Percentiles rank a stretch among this genome's conserved stretches.
These are phyloP conservation scores for Talaromyces islandicus DNA, from an alignment of 2,329 filamentous ascomycete species.

Conservation along the genomic window DNA sequence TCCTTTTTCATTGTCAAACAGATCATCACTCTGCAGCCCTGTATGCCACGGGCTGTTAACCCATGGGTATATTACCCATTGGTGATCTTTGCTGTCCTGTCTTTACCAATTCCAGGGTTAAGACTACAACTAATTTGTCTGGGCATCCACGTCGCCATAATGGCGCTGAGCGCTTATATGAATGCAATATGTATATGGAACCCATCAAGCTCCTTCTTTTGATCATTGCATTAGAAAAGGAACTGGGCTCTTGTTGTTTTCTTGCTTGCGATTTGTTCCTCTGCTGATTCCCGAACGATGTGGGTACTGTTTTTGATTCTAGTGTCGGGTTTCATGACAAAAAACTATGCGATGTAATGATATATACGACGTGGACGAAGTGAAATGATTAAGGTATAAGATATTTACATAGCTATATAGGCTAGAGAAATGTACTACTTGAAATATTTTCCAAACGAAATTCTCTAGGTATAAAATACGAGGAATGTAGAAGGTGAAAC, in stretches of 20 bases:
- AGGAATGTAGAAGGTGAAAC: slow-evolving; percentile 21
- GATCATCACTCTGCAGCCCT: slow-evolving; percentile 58
- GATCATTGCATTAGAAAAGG: not conserved
- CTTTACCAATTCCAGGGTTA: slow-evolving; percentile 41
- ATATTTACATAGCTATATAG: not conserved
- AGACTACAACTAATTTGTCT: slow-evolving; percentile 37
- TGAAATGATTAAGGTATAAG: not conserved
- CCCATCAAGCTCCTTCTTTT: not conserved
- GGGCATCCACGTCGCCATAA: slow-evolving; percentile 41
- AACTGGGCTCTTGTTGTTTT: not conserved
- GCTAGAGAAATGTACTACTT: not conserved
- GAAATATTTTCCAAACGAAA: not conserved
- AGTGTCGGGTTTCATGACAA: not conserved
- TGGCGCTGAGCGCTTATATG: slow-evolving; percentile 36
- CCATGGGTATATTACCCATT: slow-evolving; percentile 62
- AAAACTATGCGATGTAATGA: not conserved
- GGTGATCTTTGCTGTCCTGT: slow-evolving; percentile 61
- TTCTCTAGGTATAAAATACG: not conserved
- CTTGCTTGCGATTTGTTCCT: not conserved
- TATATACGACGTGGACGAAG: not conserved
- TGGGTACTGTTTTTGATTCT: not conserved
- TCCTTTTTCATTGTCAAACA: slow-evolving; percentile 65
- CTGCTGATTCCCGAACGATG: not conserved
- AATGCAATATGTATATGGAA: slow-evolving; percentile 28
- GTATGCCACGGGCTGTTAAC: slow-evolving; percentile 65